Base-by-base conservation (phyloP, 768 basidiomycete species). In the Macrolepiota fuliginosa region DNA sequence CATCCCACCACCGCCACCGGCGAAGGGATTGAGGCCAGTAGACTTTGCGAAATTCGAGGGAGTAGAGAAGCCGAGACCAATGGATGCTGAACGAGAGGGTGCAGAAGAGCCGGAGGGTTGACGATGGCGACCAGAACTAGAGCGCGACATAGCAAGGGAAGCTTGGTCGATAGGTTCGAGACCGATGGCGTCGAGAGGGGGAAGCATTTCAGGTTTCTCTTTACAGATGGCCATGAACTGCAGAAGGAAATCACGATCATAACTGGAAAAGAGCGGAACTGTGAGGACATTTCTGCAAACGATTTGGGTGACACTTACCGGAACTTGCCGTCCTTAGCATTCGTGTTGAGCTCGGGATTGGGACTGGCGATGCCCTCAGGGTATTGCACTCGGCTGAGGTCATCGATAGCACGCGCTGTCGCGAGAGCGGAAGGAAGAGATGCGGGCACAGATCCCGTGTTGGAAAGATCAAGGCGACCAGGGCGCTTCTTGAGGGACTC, bases 221-320 rank as follows among this genome's bases (percentile, higher is more conserved):
- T 87, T 92, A 82, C 97, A 99, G 63, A 96, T 76, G 24, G 78
- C 76, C 92, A 97, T 95, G 79, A 99, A 99, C 72, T 99, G 96
- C 62, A 99, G 76, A 25, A 99, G 83, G 86, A 99, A 99, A 19
- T 96, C 94, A 37, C 96, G 94, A 73, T 98, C 94, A 72, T 99
- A 99, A 69, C 96, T 94, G 63, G 24, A 7, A 66, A 39, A 62
- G 13, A n/a, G 7, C 29, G 46, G 50, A 50, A 52, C 56, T 25
- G 45, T 42, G n/a, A 54, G 29, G 46, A 61, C 4, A 53, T 17
- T 17, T 39, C 32, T 22, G 9, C 29, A 54, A 12, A 39, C 42
- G 49, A 19, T 15, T 36, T 25, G 5, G 47, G 56, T 1, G 46
- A 49, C 24, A 62, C 68, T 63, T 74, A 92, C 92, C 89, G 85